Percentiles rank a stretch among this genome's conserved stretches.
Evolutionary conservation across 768 basidiomycete genomes (phyloP).

Genomic region (Lactarius akahatsu): DNA sequence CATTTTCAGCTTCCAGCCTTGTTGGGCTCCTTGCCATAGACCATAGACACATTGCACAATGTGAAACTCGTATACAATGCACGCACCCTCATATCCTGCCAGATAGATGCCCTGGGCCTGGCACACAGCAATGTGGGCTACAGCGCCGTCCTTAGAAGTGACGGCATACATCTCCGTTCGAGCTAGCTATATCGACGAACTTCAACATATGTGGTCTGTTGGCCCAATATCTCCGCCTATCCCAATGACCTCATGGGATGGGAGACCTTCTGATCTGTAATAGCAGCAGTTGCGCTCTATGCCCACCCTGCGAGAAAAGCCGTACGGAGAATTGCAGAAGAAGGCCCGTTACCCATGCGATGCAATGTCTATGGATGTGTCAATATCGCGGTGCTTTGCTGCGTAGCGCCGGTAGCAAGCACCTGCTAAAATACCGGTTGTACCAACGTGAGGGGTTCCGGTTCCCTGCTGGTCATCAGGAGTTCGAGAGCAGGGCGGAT

Average conservation of each 20-base stretch:
- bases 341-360: no score
- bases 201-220: no score
- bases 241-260: no score
- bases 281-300: background rate
- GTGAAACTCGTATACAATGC: background rate
- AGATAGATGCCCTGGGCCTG: no score
- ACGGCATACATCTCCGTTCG: background rate
- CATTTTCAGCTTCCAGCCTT: background rate
- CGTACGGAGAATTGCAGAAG: background rate
- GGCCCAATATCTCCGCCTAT: no score
- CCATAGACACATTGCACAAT: background rate
- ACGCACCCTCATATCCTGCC: background rate
- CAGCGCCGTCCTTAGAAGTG: background rate
- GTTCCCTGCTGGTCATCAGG: background rate
- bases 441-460: no score
- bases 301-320: background rate
- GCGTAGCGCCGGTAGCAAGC: no score
- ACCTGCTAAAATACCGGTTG: no score
- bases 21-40: background rate
- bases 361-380: no score
- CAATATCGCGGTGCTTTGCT: no score
- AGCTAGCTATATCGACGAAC: background rate
- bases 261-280: no score
- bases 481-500: background rate
- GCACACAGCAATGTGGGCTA: background rate